These are phyloP conservation scores for Solanum medicagineum DNA, from an alignment of 257 asterid genomes.

Conservation along the genomic window DNA sequence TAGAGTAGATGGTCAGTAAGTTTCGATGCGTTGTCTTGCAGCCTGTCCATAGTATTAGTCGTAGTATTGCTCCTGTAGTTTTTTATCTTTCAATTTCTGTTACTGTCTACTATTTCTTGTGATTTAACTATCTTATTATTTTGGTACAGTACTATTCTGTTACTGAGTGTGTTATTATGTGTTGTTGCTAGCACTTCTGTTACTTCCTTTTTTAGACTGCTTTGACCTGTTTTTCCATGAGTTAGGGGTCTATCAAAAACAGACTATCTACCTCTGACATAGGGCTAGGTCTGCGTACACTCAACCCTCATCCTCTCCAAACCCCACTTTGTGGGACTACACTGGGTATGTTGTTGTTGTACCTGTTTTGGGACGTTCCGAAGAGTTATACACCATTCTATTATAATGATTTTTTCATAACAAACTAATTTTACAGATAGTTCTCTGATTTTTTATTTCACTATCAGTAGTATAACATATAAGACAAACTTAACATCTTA, in stretches of 20 bases:
- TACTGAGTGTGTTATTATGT: not conserved
- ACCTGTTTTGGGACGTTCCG: not conserved
- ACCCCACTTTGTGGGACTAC: not conserved
- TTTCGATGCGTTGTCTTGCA: not conserved
- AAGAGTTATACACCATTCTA: not conserved
- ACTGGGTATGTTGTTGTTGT: not conserved
- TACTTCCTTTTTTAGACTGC: not conserved
- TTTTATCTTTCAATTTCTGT: not conserved
- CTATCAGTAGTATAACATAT: not conserved
- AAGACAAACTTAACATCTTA: not conserved
- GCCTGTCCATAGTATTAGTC: not conserved
- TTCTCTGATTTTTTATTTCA: not conserved
- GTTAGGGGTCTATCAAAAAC: not conserved
- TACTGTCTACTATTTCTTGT: not conserved
- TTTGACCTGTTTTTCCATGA: not conserved
- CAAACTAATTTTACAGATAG: not conserved
- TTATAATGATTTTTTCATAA: not conserved
- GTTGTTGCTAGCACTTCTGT: not conserved
- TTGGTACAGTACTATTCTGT: not conserved
- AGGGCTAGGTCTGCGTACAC: not conserved
- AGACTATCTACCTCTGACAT: not conserved
- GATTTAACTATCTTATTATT: not conserved
- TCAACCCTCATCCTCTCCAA: not conserved
- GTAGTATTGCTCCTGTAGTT: not conserved
- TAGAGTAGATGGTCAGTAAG: not conserved